These are phyloP conservation scores for Kentomonas sorsogonicus DNA, from an alignment of 208 protist species.

Conservation along the genomic window DNA sequence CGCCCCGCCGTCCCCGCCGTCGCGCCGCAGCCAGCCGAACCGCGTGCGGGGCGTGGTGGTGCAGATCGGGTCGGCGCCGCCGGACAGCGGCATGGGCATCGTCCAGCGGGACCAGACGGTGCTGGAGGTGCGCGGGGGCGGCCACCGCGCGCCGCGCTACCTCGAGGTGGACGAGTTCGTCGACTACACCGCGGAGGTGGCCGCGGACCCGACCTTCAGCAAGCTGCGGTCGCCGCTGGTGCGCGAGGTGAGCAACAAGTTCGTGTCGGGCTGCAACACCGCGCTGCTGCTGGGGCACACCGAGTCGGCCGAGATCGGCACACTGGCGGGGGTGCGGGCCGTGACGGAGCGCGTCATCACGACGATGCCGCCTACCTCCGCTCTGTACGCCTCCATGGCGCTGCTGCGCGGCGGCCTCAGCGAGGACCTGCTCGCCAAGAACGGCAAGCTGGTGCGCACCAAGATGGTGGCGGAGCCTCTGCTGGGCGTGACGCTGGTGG, in stretches of 20 bases:
- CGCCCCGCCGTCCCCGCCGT: no score
- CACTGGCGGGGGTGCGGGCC: constrained; percentile 28
- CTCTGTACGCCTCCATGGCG: constrained; percentile 41
- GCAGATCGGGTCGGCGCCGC: no score
- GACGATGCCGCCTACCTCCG: constrained; percentile 22
- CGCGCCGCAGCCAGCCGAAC: no score
- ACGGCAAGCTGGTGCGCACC: constrained; percentile 15
- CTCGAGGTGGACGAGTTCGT: constrained; percentile 66
- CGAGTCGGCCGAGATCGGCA: constrained; percentile 19
- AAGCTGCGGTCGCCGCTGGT: constrained; percentile 39
- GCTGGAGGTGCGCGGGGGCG: constrained; percentile 34
- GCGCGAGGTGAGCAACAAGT: constrained; percentile 37
- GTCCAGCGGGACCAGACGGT: constrained; percentile 12
- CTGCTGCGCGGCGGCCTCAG: constrained; percentile 35
- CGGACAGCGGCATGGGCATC: constrained; percentile 15
- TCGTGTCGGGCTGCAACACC: constrained; percentile 52
- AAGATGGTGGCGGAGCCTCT: constrained; percentile 31
- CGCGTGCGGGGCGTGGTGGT: no score
- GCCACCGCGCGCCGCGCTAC: constrained; percentile 27
- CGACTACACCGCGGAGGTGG: constrained; percentile 16
- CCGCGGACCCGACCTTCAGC: constrained; percentile 1
- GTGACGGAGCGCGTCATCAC: constrained; percentile 32
- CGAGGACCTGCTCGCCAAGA: constrained; percentile 32
- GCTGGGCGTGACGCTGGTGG: constrained; percentile 37
- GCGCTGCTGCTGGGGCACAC: constrained; percentile 47